Conservation (phyloP, 208 protist genomes). For the Acanthamoeba triangularis region DNA sequence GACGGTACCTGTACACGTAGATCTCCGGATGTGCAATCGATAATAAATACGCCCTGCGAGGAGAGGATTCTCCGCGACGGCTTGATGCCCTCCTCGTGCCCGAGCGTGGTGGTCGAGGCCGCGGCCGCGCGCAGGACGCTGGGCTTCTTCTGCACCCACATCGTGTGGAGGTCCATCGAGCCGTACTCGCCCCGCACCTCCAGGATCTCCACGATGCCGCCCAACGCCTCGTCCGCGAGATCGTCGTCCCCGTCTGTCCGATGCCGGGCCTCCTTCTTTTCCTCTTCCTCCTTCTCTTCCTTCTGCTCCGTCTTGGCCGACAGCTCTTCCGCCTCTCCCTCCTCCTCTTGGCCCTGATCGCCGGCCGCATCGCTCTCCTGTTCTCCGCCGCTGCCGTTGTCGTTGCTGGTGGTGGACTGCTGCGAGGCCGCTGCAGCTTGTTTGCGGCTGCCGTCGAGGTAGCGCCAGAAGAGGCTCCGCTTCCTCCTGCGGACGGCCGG, state of each 20-base stretch:
- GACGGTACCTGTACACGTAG: not conserved
- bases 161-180: constrained; percentile 51
- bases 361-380: not conserved
- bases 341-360: no score
- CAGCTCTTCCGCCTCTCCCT: not conserved
- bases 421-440: not conserved
- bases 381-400: not conserved
- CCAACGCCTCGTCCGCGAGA: not conserved
- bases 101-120: not conserved
- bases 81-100: not conserved
- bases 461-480: not conserved
- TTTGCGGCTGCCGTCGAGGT: not conserved
- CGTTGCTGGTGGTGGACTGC: not conserved
- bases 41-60: constrained; percentile 43
- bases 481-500: not conserved
- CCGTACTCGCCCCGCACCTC: constrained; percentile 55
- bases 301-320: not conserved
- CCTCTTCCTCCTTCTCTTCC: not conserved
- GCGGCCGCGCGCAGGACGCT: not conserved
- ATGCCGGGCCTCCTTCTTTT: not conserved
- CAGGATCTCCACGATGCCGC: not conserved
- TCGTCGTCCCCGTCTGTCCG: not conserved
- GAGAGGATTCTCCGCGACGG: not conserved
- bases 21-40: constrained; percentile 58
- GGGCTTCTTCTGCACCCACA: constrained; percentile 10